Base-by-base conservation (phyloP, 2,329 filamentous ascomycete species). In the Colletotrichum godetiae region DNA sequence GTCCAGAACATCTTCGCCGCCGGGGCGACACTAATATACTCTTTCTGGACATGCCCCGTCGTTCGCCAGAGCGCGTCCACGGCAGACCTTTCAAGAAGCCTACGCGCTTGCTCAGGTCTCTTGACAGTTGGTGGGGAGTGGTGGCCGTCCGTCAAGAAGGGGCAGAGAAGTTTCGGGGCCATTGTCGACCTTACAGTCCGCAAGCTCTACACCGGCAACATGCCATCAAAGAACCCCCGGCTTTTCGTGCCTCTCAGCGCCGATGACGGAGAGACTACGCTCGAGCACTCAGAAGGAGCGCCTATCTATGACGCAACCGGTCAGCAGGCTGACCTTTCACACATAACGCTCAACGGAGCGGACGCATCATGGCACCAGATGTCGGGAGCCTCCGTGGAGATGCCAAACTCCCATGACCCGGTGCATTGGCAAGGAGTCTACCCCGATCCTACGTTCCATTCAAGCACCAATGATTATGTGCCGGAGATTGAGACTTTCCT, bases 51-150 rank as follows among this genome's bases (percentile, higher is more conserved):
- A 0, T 84, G 80, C 3, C 5, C 71, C 0, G 63, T 64, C 2
- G 77, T 80, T 1, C 76, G 82, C 1, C 77, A 78, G 13, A 74
- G 71, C 0, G 77, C 77, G 1, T 75, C 75, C 0, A 66, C 67
- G 0, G 24, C 68, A 4, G 67, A 74, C 13, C 55, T 78, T 22
- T 72, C 76, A 2, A 74, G 64, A 37, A 76, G 72, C n/a, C 46
- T 79, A 15, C 78, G 82, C 7, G 78, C 76, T 0, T 83, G 81
- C 55, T 82, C 82, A 0, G 83, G 79, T 53, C 77, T 83, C 3
- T 77, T 84, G 3, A 82, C 80, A n/a, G 78, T 82, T 19, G 82
- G 82, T 4, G 81, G 82, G 4, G 82, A 84, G 65, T 84, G 82
- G 82, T 84, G 83, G 83, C 81, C 81, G 7, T 82, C 80, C 0